A percentile compares a stretch with the other conserved stretches of the same genome.
phyloP scores from a whole-genome alignment of 2,329 filamentous ascomycete genomes.

The Cercospora sesami region DNA sequence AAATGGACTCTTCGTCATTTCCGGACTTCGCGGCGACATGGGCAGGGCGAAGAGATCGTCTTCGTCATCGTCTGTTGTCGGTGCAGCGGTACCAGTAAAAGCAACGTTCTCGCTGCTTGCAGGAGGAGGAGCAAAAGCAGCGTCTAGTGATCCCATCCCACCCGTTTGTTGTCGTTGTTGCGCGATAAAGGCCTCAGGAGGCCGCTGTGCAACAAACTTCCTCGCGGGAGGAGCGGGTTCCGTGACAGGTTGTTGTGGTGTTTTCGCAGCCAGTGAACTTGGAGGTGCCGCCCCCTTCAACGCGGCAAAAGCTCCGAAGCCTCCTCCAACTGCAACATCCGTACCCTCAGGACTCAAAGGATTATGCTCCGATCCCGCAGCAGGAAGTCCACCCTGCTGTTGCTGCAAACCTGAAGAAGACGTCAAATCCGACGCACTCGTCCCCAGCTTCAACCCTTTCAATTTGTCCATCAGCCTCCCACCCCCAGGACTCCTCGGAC shows the following conservation, averaged over 20 bases:
- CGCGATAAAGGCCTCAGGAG: conserved; percentile 41
- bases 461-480: conserved; percentile 76
- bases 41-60: conserved; percentile 86
- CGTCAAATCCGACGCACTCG: conserved; percentile 49
- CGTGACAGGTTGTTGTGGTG: conserved; percentile 38
- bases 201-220: conserved; percentile 31
- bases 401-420: conserved; percentile 13
- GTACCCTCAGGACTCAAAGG: conserved; percentile 63
- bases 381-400: conserved; percentile 12
- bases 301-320: conserved; percentile 58
- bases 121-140: conserved; percentile 33
- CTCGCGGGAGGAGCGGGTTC: conserved; percentile 29
- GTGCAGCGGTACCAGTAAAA: not conserved
- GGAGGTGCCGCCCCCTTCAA: conserved; percentile 52
- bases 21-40: conserved; percentile 80
- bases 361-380: conserved; percentile 40
- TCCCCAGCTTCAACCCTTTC: conserved; percentile 74
- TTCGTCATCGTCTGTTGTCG: conserved; percentile 53
- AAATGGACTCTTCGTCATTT: conserved; percentile 83
- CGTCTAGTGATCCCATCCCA: conserved; percentile 48
- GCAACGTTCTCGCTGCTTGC: conserved; percentile 28
- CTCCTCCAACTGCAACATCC: conserved; percentile 63
- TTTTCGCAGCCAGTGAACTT: conserved; percentile 46
- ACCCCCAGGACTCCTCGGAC: conserved; percentile 63
- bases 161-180: conserved; percentile 37